Conservation (phyloP, 306 rosid species). For the Prosopis cineraria region DNA sequence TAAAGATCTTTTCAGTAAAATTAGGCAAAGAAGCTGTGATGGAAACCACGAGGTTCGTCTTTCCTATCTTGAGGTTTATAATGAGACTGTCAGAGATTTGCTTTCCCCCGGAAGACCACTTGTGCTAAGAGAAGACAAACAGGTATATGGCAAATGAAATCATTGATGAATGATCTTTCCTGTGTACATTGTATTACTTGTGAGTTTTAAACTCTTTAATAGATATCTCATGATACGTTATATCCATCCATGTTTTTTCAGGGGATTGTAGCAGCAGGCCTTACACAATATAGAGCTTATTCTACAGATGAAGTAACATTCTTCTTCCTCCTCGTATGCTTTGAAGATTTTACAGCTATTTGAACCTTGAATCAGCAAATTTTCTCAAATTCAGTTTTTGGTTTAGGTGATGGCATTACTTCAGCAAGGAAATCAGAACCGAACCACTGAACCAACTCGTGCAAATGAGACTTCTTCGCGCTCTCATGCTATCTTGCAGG, state of each 20-base stretch:
- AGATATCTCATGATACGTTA: constrained; percentile 15
- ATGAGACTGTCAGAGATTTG: constrained; percentile 91
- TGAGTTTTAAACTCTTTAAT: not conserved
- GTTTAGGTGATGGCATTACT: constrained; percentile 93
- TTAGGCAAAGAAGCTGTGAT: constrained; percentile 86
- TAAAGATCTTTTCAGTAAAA: constrained; percentile 83
- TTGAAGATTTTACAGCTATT: not conserved
- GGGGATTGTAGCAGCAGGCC: constrained; percentile 96
- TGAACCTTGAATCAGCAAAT: constrained; percentile 4
- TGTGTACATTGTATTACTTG: constrained; percentile 1
- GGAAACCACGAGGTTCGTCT: constrained; percentile 88
- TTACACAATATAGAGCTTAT: constrained; percentile 92
- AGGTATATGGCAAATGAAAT: constrained; percentile 41
- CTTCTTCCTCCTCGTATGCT: constrained; percentile 15
- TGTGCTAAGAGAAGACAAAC: constrained; percentile 96
- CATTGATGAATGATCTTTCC: not conserved
- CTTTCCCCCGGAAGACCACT: constrained; percentile 95
- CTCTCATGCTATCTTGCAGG: constrained; percentile 98
- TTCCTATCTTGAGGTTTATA: constrained; percentile 94
- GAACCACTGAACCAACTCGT: constrained; percentile 98
- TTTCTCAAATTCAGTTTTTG: constrained; percentile 31
- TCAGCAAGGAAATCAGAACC: constrained; percentile 88
- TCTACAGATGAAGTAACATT: constrained; percentile 89
- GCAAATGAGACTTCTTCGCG: constrained; percentile 95
- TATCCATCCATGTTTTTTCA: constrained; percentile 33